A percentile compares a stretch with the other conserved stretches of the same genome.
Evolutionary conservation across 208 protist genomes (phyloP).

Genomic region (Leishmania lainsoni): DNA sequence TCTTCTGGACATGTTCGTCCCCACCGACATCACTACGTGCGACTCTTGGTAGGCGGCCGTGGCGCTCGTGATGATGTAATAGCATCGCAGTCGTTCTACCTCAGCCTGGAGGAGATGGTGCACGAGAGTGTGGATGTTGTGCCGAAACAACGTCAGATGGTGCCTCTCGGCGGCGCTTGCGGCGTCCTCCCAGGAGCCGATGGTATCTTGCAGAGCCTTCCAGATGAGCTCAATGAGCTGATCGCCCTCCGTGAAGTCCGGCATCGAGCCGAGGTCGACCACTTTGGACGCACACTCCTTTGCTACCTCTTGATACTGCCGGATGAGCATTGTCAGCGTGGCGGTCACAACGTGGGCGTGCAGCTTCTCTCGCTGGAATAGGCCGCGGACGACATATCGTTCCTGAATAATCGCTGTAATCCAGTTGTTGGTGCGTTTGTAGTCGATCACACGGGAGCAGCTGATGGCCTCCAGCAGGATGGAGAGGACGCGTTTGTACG

Average conservation of each 20-base stretch:
- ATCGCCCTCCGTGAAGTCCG: conserved; percentile 72
- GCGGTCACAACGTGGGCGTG: conserved; percentile 76
- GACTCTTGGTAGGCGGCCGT: conserved; percentile 31
- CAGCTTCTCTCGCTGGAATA: conserved; percentile 76
- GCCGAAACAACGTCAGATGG: conserved; percentile 47
- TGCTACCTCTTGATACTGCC: conserved; percentile 74
- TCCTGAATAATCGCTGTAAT: conserved; percentile 73
- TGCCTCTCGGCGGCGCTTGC: conserved; percentile 16
- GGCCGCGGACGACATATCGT: conserved; percentile 71
- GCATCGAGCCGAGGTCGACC: conserved; percentile 24
- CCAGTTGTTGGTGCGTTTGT: conserved; percentile 78
- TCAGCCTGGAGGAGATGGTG: conserved; percentile 65
- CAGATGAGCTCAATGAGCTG: conserved; percentile 73
- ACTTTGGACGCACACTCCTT: conserved; percentile 39
- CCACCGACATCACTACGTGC: conserved; percentile 6
- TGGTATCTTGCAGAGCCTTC: conserved; percentile 61
- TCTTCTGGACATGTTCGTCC: not conserved
- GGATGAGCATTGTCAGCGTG: conserved; percentile 69
- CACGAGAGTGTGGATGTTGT: conserved; percentile 71
- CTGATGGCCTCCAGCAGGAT: conserved; percentile 77
- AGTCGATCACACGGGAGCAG: conserved; percentile 61
- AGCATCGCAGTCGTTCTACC: conserved; percentile 70
- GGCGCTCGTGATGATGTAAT: conserved; percentile 55
- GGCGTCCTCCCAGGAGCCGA: conserved; percentile 33
- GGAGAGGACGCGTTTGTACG: conserved; percentile 74